Evolutionary conservation across 495 filamentous ascomycete genomes (phyloP), one percentile per base, ranked within the genome.

Genomic region (Filosporella fistucella): DNA sequence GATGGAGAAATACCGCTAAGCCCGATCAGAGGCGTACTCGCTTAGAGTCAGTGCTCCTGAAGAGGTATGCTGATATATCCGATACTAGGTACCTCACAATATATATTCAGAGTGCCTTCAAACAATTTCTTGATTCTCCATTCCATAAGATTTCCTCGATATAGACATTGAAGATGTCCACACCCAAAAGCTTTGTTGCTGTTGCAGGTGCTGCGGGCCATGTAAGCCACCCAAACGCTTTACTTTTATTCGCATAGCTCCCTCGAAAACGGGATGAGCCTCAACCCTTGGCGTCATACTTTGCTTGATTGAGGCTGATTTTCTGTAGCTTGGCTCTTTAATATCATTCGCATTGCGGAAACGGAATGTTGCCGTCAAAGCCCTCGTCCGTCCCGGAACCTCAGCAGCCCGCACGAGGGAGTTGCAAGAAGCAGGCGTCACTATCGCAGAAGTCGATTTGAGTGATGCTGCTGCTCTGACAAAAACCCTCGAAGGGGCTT

Each of bases 281-380:
- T n/a, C n/a, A n/a, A n/a, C n/a, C n/a, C n/a, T n/a, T n/a, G n/a
- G n/a, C n/a, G n/a, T n/a, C n/a, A n/a, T n/a, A n/a, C n/a, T n/a
- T n/a, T n/a, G n/a, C n/a, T n/a, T n/a, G n/a, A n/a, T n/a, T n/a
- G n/a, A n/a, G n/a, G n/a, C n/a, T n/a, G n/a, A n/a, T n/a, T n/a
- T n/a, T n/a, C n/a, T n/a, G n/a, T n/a, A n/a, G n/a, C 37, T 41
- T 21, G 37, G 37, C 37, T 41, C 37, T 14, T 14, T 41, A 7
- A 41, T 41, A 7, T 14, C 37, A 14, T 14, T 41, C 17, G 18
- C 4, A 8, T 20, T 41, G 9, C 37, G 37, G 7, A 41, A 41
- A 20, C 4, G 18, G 23, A 41, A 41, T 23, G 18, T 41, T 7
- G 37, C 37, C 18, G 37, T 41, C 37, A 41, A 41, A 14, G 37